phyloP scores from a whole-genome alignment of 139 green algal genomes.

The Chlamydomonas asymmetrica region DNA sequence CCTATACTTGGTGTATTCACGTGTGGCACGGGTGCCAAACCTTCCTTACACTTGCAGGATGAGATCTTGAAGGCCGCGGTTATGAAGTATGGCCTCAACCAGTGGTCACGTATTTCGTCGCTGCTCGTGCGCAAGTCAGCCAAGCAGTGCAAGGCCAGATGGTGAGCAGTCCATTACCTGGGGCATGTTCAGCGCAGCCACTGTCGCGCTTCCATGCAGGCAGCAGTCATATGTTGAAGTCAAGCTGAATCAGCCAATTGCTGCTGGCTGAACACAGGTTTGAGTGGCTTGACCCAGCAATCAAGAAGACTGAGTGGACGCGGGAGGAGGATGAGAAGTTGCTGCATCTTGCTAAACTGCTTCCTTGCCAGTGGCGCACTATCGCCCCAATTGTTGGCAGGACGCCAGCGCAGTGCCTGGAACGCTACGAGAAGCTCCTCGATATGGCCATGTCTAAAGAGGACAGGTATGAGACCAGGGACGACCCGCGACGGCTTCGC shows the following conservation, averaged over 20 bases:
- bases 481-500: constrained; percentile 91
- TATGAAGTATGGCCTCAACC: constrained; percentile 98
- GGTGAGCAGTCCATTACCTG: constrained; percentile 57
- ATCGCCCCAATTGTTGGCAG: constrained; percentile 97
- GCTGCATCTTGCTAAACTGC: constrained; percentile 98
- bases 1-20: too few species aligned
- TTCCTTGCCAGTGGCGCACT: constrained; percentile 99
- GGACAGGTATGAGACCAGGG: constrained; percentile 82
- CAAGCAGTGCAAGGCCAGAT: constrained; percentile 99
- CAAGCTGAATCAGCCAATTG: too few species aligned
- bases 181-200: neutral
- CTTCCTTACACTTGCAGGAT: too few species aligned
- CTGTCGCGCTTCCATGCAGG: neutral
- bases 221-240: neutral
- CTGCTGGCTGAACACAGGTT: too few species aligned
- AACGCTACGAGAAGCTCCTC: constrained; percentile 91
- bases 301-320: constrained; percentile 99
- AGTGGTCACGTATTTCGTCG: constrained; percentile 92
- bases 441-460: constrained; percentile 61
- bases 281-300: constrained; percentile 98
- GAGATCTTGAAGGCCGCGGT: constrained; percentile 99
- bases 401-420: constrained; percentile 95
- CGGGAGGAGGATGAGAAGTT: constrained; percentile 99
- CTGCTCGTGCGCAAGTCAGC: constrained; percentile 96
- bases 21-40: too few species aligned